Conservation (phyloP, 164 flowering plant species). For the Vitis rotundifolia region DNA sequence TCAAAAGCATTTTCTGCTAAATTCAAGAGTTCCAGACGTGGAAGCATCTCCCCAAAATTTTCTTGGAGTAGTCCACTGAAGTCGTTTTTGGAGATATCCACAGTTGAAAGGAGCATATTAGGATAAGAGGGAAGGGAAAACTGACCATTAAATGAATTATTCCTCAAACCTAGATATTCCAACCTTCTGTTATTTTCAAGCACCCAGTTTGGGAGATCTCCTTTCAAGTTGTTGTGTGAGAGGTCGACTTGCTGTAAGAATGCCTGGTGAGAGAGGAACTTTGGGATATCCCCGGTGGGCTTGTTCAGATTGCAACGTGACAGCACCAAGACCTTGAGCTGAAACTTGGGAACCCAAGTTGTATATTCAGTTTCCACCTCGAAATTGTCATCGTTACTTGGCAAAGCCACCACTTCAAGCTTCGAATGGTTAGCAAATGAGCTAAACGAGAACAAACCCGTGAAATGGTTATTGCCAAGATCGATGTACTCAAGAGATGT, state of each 20-base stretch:
- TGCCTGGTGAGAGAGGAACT: not conserved
- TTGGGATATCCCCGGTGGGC: not conserved
- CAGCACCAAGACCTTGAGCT: not conserved
- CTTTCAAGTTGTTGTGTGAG: slow-evolving; percentile 10
- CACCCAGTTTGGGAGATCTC: slow-evolving; percentile 4
- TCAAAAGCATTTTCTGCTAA: not conserved
- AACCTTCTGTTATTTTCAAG: slow-evolving; percentile 1
- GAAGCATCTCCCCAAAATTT: not conserved
- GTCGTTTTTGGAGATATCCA: not conserved
- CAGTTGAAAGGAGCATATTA: no score
- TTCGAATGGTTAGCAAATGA: not conserved
- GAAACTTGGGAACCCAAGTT: slow-evolving; percentile 7
- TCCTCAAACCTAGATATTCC: not conserved
- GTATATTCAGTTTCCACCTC: not conserved
- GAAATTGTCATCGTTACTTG: not conserved
- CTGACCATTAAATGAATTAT: slow-evolving; percentile 4
- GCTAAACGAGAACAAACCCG: no score
- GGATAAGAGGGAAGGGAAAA: not conserved
- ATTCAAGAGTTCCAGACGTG: not conserved
- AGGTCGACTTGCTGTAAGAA: not conserved
- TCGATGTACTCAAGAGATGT: no score
- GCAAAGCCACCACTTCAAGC: not conserved
- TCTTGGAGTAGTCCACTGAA: not conserved
- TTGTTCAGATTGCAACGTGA: not conserved
- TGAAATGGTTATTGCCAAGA: no score